Conservation (phyloP, 768 basidiomycete species). For the Coprinellus micaceus region DNA sequence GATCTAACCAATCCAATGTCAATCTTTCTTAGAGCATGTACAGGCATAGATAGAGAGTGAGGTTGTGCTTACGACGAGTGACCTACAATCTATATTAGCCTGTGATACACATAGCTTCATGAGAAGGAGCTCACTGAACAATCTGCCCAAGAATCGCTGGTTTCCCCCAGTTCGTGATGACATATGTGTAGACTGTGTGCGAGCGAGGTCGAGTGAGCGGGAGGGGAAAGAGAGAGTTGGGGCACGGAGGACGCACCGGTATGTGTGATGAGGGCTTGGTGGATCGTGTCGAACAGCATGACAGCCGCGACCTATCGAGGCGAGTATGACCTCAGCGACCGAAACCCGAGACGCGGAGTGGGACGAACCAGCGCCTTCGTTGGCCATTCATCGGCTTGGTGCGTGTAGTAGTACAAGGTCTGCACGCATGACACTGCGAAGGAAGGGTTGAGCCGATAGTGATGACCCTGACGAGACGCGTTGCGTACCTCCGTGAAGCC, state of each 20-base stretch:
- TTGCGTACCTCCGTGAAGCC: slow-evolving; percentile 47
- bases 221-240: not conserved
- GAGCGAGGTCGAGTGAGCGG: not conserved
- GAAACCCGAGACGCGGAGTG: too few relatives aligned
- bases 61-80: slow-evolving; percentile 28
- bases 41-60: not conserved
- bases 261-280: slow-evolving; percentile 54
- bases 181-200: slow-evolving; percentile 43
- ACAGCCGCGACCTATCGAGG: slow-evolving; percentile 42
- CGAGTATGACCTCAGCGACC: too few relatives aligned
- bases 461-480: not conserved
- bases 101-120: not conserved
- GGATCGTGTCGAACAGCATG: slow-evolving; percentile 47
- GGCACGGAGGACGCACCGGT: slow-evolving; percentile 29
- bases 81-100: slow-evolving; percentile 22
- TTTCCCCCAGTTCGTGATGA: slow-evolving; percentile 39
- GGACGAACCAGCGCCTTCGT: slow-evolving; percentile 39
- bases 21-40: not conserved
- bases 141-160: slow-evolving; percentile 24
- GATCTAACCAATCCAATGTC: slow-evolving; percentile 24
- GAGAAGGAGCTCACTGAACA: slow-evolving; percentile 35
- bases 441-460: not conserved
- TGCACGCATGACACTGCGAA: slow-evolving; percentile 51
- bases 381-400: slow-evolving; percentile 49
- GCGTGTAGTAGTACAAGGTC: slow-evolving; percentile 50